phyloP scores from a whole-genome alignment of 148 eudicot species.

The Fagopyrum homotropicum region DNA sequence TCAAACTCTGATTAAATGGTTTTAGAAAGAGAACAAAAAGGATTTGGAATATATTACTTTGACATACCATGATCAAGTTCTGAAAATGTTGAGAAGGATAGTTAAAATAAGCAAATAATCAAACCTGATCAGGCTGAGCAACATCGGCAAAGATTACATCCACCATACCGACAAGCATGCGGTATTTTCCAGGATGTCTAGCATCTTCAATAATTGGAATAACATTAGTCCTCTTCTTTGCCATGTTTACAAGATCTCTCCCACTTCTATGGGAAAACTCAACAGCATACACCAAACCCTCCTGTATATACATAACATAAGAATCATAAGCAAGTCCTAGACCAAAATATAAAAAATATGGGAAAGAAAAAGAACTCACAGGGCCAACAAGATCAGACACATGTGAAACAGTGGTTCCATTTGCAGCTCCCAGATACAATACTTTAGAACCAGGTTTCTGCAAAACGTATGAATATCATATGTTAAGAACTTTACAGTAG shows the following conservation, averaged over 20 bases:
- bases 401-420: slow-evolving; percentile 94
- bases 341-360: neutral
- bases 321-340: neutral
- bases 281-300: slow-evolving; percentile 88
- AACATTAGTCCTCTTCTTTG: slow-evolving; percentile 93
- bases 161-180: slow-evolving; percentile 97
- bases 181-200: slow-evolving; percentile 88
- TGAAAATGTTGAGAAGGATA: no score
- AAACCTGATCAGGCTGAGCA: slow-evolving; percentile 99
- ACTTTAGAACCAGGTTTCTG: slow-evolving; percentile 78
- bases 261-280: slow-evolving; percentile 98
- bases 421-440: slow-evolving; percentile 96
- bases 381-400: slow-evolving; percentile 92
- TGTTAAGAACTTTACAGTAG: neutral
- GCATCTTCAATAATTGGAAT: slow-evolving; percentile 98
- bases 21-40: neutral
- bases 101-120: slow-evolving; percentile 1
- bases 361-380: slow-evolving; percentile 29
- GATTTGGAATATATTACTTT: no score
- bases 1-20: neutral
- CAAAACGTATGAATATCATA: neutral
- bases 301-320: slow-evolving; percentile 23
- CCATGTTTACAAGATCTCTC: slow-evolving; percentile 93
- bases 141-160: slow-evolving; percentile 96
- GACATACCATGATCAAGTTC: no score